Percentiles rank a stretch among this genome's conserved stretches.
phyloP scores from a whole-genome alignment of 768 basidiomycete species.

The Dendrothele bispora region DNA sequence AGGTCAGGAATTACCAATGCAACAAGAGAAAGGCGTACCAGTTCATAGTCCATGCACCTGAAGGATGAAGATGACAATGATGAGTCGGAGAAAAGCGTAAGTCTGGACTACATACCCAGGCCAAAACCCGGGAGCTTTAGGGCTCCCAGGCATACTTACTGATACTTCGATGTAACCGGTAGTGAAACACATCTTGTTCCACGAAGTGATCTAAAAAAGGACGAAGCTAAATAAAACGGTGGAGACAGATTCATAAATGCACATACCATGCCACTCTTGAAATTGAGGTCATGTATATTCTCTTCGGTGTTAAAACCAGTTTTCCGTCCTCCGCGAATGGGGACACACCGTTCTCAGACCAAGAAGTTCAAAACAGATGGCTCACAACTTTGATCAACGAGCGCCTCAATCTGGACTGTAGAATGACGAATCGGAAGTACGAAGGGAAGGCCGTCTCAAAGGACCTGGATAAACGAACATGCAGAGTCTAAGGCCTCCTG shows the following conservation, averaged over 20 bases:
- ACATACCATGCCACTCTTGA: constrained; percentile 72
- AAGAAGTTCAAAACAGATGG: too few species aligned
- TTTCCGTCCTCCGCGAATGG: constrained; percentile 73
- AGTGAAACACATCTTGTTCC: constrained; percentile 96
- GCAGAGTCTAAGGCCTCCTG: too few species aligned
- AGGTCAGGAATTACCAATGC: constrained; percentile 11
- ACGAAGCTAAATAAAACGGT: constrained; percentile 30
- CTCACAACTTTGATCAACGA: too few species aligned
- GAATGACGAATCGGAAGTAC: too few species aligned
- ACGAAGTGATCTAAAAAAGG: constrained; percentile 80
- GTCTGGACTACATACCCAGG: constrained; percentile 53
- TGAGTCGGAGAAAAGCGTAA: constrained; percentile 7
- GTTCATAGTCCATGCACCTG: constrained; percentile 73
- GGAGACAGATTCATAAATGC: constrained; percentile 43
- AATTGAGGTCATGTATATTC: constrained; percentile 78
- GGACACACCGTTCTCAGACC: too few species aligned
- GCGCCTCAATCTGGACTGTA: too few species aligned
- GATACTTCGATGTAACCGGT: constrained; percentile 87
- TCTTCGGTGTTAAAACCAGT: constrained; percentile 78
- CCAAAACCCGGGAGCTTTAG: constrained; percentile 74
- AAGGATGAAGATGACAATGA: constrained; percentile 9
- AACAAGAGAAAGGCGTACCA: constrained; percentile 39
- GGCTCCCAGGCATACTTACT: constrained; percentile 71
- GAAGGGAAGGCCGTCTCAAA: too few species aligned
- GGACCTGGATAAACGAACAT: too few species aligned